These are phyloP conservation scores for Alternaria sp. DNA, from an alignment of 2,329 filamentous ascomycete species.

Conservation along the genomic window DNA sequence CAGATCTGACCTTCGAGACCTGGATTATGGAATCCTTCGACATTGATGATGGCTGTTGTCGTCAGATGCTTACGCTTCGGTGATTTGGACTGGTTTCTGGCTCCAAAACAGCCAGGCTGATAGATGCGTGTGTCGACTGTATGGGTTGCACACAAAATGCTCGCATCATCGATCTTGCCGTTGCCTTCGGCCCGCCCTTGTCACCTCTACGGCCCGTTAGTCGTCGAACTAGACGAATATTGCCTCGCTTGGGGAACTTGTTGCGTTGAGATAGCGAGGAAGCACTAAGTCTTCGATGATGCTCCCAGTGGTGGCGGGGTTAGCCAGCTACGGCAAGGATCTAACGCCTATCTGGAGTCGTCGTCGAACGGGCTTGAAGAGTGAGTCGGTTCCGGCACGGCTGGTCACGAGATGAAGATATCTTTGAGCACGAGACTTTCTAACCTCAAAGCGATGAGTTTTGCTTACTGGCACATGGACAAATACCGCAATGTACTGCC, in stretches of 20 bases:
- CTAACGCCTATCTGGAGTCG: background rate
- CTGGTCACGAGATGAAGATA: background rate
- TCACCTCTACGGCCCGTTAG: conserved; percentile 3
- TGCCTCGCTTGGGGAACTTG: background rate
- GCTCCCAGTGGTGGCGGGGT: background rate
- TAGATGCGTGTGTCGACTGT: background rate
- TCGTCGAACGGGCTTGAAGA: background rate
- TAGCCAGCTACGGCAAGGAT: background rate
- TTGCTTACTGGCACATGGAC: background rate
- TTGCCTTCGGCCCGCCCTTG: conserved; percentile 7
- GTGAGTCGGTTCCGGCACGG: background rate
- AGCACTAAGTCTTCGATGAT: background rate
- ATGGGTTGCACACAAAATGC: background rate
- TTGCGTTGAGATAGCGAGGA: background rate
- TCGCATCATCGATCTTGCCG: conserved; percentile 15
- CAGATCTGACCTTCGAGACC: background rate
- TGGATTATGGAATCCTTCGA: background rate
- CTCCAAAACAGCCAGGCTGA: background rate
- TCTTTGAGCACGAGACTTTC: background rate
- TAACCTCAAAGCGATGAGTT: background rate
- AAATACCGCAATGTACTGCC: background rate
- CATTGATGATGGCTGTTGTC: background rate
- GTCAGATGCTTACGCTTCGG: background rate
- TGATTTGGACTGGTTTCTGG: background rate
- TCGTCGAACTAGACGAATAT: background rate